A percentile compares a stretch with the other conserved stretches of the same genome.
phyloP scores from a whole-genome alignment of 1,284 basidiomycete genomes.

The Puccinia novopanici region DNA sequence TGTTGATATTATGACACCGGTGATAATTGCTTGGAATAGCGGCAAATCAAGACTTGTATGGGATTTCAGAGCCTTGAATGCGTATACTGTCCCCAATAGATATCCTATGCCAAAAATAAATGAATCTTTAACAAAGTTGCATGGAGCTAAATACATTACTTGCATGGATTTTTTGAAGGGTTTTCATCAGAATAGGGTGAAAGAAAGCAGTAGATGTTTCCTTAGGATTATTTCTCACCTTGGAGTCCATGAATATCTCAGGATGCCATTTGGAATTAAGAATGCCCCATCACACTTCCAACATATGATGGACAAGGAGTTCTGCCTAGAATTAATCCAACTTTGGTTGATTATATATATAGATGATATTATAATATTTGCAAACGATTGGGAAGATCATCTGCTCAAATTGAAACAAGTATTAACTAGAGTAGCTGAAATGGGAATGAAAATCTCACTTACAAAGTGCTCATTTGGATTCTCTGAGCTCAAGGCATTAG shows the following conservation, averaged over 20 bases:
- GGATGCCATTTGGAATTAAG: slow-evolving; percentile 32
- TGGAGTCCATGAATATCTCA: background rate
- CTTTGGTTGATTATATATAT: slow-evolving; percentile 16
- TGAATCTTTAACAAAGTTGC: background rate
- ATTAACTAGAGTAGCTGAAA: background rate
- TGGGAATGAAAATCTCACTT: too few species aligned
- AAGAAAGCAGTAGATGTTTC: background rate
- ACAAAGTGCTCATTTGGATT: slow-evolving; percentile 5
- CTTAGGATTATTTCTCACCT: background rate
- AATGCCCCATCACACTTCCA: slow-evolving; percentile 31
- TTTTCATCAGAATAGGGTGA: background rate
- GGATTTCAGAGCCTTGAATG: background rate
- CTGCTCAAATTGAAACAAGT: background rate
- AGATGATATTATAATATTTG: slow-evolving; percentile 23
- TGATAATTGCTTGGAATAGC: slow-evolving; percentile 19
- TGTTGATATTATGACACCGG: background rate
- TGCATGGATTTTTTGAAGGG: slow-evolving; percentile 9
- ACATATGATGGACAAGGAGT: slow-evolving; percentile 14
- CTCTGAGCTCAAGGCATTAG: background rate
- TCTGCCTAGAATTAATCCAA: background rate
- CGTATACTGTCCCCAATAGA: background rate
- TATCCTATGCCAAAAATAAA: background rate
- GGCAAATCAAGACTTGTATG: background rate
- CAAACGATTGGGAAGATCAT: background rate
- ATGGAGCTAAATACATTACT: background rate